Conservation (phyloP, 192 early-diverging fungal species). For the Kappamyces sp. region DNA sequence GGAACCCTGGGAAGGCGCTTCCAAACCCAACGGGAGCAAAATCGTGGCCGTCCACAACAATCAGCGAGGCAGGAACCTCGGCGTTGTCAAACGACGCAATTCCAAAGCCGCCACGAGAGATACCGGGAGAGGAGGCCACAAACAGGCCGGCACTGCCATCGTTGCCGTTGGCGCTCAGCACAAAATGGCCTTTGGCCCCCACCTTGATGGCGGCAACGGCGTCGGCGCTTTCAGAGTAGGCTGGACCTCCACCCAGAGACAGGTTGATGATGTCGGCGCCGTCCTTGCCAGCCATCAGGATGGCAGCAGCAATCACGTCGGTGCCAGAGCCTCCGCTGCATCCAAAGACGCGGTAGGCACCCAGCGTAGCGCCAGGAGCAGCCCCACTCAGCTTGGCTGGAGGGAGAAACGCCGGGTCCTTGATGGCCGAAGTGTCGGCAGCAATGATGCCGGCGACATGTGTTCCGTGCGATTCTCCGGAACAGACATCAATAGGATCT, state of each 20-base stretch:
- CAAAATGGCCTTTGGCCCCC: slow-evolving; percentile 26
- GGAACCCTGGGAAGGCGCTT: too few relatives aligned
- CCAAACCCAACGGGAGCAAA: too few relatives aligned
- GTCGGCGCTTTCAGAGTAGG: slow-evolving; percentile 57
- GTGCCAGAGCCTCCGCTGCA: slow-evolving; percentile 54
- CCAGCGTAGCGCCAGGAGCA: slow-evolving; percentile 54
- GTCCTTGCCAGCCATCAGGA: slow-evolving; percentile 64
- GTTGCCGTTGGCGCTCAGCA: slow-evolving; percentile 74
- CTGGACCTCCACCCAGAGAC: slow-evolving; percentile 65
- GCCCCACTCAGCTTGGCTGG: background rate
- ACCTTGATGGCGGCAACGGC: slow-evolving; percentile 53
- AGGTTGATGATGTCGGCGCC: slow-evolving; percentile 80
- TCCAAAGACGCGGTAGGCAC: slow-evolving; percentile 77
- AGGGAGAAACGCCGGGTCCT: too few relatives aligned
- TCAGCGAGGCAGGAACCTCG: too few relatives aligned
- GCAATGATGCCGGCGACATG: slow-evolving; percentile 22
- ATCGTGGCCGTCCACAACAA: too few relatives aligned
- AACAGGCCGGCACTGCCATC: slow-evolving; percentile 57
- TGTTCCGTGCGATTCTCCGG: slow-evolving; percentile 40
- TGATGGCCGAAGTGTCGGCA: too few relatives aligned
- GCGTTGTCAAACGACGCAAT: too few relatives aligned
- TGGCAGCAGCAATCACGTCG: slow-evolving; percentile 71
- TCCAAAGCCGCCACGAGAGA: background rate
- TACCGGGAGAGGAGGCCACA: background rate
- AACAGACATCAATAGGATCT: slow-evolving; percentile 43